Base-by-base conservation (phyloP, 2,329 filamentous ascomycete species). In the Diaporthe citri region DNA sequence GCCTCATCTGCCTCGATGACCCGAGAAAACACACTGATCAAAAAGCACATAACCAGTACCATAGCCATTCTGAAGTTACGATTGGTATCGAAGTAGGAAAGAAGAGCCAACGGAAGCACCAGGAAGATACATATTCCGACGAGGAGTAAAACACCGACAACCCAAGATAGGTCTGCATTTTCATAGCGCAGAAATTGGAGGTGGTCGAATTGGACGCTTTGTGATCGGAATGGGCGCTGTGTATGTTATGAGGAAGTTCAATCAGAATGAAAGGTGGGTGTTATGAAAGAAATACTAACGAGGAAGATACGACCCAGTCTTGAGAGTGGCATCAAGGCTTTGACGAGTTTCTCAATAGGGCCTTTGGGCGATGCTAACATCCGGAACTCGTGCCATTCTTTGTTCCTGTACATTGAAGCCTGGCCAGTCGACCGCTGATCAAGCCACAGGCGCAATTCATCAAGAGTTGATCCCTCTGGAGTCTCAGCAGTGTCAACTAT, bases 71-170 rank as follows among this genome's bases (percentile, higher is more conserved):
- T 71, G 34, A 46, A 12, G 0, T 2, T 10, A 15, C 25, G 56
- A 4, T 56, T 48, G 31, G 46, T 60, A 20, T 74, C 64, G 10
- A 55, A 74, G 3, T 74, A 74, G 1, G 64, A 43, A 13, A 74
- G 72, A 2, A 74, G 15, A 9, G 72, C 64, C 46, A 71, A 6
- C 22, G 64, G 64, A 2, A 74, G n/a, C 6, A 71, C 31, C 12
- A 74, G 64, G 20, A 74, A 71, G 12, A 71, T 8, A 28, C 64
- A 74, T 8, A 71, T 62, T 1, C 25, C 64, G 5, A 74, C 13
- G 1, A 52, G 46, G 1, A 74, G 46, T 9, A 74, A 2, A 4
- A 34, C 46, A 7, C 72, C 22, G 6, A 56, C 46, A 2, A 71
- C 25, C 55, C 34, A 56, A 13, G 56, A 71, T 4, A 74, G 41